Evolutionary conservation across 2,329 filamentous ascomycete species (phyloP).

Genomic region (Mycosphaerella sp.): DNA sequence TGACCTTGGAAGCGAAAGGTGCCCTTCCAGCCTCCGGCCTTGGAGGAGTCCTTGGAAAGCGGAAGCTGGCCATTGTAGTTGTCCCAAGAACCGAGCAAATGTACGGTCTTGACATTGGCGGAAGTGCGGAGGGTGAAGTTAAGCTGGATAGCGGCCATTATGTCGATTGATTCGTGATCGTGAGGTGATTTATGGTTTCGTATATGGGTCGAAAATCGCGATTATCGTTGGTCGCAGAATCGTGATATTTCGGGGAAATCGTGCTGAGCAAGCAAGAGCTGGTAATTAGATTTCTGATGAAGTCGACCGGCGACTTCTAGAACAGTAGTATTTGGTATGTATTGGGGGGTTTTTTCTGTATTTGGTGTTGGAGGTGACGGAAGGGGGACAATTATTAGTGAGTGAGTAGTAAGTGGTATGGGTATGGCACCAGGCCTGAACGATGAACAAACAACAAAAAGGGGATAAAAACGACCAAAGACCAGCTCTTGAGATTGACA

Average conservation of each 20-base stretch:
- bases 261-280: conserved; percentile 45
- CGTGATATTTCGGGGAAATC: conserved; percentile 23
- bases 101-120: conserved; percentile 92
- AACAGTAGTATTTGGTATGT: conserved; percentile 29
- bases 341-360: conserved; percentile 15
- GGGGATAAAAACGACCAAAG: conserved; percentile 40
- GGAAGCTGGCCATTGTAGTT: conserved; percentile 92
- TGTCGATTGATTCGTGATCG: conserved; percentile 19
- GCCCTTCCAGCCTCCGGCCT: conserved; percentile 88
- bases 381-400: conserved; percentile 24
- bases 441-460: conserved; percentile 37
- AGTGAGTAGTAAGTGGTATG: conserved; percentile 16
- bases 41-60: conserved; percentile 76
- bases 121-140: conserved; percentile 96
- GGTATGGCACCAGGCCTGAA: conserved; percentile 43
- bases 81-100: conserved; percentile 97
- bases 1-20: conserved; percentile 91
- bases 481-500: conserved; percentile 47
- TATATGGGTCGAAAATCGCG: not conserved
- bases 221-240: conserved; percentile 5
- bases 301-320: conserved; percentile 33
- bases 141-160: conserved; percentile 84
- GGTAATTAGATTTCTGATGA: conserved; percentile 36
- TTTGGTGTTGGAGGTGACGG: conserved; percentile 10
- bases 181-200: conserved; percentile 20